These are phyloP conservation scores for Marasmius oreades DNA, from an alignment of 1,284 basidiomycete genomes.

Conservation along the genomic window DNA sequence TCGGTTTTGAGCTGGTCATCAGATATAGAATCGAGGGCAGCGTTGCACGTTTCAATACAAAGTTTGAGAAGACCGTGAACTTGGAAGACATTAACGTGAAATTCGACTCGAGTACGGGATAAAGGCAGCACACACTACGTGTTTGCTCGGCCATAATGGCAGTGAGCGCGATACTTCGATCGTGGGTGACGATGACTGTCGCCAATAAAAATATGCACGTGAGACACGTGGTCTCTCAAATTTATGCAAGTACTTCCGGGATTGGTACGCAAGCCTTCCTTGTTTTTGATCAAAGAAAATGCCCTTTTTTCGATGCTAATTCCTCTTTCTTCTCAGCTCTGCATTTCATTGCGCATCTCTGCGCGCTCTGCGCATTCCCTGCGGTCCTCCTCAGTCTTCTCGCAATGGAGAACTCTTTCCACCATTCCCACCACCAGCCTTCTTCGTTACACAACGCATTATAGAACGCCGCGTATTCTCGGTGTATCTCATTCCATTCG, in stretches of 20 bases:
- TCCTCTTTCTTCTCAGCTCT: slow-evolving; percentile 11
- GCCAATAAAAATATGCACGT: not conserved
- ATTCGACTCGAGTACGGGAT: not conserved
- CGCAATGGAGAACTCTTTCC: slow-evolving; percentile 10
- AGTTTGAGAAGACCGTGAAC: slow-evolving; percentile 11
- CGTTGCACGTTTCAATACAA: slow-evolving; percentile 41
- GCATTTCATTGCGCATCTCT: slow-evolving; percentile 11
- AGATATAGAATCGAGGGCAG: slow-evolving; percentile 30
- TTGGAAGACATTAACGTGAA: slow-evolving; percentile 4
- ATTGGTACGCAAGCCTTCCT: slow-evolving; percentile 1
- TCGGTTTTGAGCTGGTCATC: slow-evolving; percentile 23
- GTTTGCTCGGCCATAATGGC: slow-evolving; percentile 33
- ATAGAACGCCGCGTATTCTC: slow-evolving; percentile 10
- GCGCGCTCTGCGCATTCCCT: slow-evolving; percentile 5
- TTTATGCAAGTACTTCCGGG: not conserved
- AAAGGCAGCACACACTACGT: slow-evolving; percentile 25
- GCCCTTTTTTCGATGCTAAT: slow-evolving; percentile 5
- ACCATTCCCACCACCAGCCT: slow-evolving; percentile 8
- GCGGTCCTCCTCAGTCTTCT: not conserved
- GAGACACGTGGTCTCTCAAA: not conserved
- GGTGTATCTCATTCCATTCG: slow-evolving; percentile 18
- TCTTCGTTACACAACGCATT: slow-evolving; percentile 4
- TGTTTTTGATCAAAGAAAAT: not conserved
- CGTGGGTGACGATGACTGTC: slow-evolving; percentile 1
- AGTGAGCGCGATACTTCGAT: too few species aligned